Base-by-base conservation (phyloP, 1,284 basidiomycete genomes). In the Irpex sp. region DNA sequence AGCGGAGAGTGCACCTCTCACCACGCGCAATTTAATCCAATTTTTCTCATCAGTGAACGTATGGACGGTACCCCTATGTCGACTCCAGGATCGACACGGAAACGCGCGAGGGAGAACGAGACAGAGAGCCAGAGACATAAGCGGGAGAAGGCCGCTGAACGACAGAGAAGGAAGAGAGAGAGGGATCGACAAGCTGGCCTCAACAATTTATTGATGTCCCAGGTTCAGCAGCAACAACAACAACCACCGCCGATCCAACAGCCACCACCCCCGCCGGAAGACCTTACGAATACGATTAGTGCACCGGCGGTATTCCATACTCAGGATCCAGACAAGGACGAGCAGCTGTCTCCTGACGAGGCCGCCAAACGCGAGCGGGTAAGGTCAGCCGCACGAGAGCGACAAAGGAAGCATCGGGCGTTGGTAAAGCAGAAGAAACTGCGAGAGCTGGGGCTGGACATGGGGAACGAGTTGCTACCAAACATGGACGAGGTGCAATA, bases 71-170 rank as follows among this genome's bases (percentile, higher is more conserved):
- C 65, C 64, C 36, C 64, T 21, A 62, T 70, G 7, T 65, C 71
- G 9, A 33, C 67, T 2, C 65, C 72, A 42, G 65, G 69, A 5
- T 63, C 70, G 28, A 73, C 74, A 58, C 78, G 83, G 64, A 87
- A 84, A 71, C 79, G 84, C n/a, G 75, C 80, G 48, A 78, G 87
- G 66, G 87, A 89, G 71, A 82, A 86, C 78, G 87, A 89, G 76
- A 86, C 86, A 5, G 81, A 84, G 33, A 80, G 80, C 61, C 87
- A 90, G 74, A 77, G 83, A 66, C 77, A 82, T 67, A 91, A 91
- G 70, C 82, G 90, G 64, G 87, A 88, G 78, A 91, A 91, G 72
- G 89, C 90, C 0, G 87, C 89, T 54, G 89, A 91, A 72, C 79
- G 89, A 61, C 90, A 91, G 71, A 81, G 90, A 52, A 73, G 88